A percentile compares a stretch with the other conserved stretches of the same genome.
These are phyloP conservation scores for Gardenia jasminoides DNA, from an alignment of 257 asterid genomes.

Conservation along the genomic window DNA sequence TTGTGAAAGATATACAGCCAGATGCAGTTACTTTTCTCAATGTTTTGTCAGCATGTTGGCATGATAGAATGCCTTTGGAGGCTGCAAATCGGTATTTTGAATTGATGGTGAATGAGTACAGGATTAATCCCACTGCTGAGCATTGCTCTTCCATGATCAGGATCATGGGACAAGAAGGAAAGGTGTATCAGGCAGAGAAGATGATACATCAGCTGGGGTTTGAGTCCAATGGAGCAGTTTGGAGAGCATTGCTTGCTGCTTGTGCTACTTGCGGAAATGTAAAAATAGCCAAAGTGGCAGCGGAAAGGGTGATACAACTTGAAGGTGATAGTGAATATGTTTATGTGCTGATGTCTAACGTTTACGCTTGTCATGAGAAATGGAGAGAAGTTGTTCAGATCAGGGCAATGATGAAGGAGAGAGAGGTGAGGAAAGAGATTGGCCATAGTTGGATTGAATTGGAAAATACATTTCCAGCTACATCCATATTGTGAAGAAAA, in stretches of 20 bases:
- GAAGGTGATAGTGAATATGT: slow-evolving; percentile 53
- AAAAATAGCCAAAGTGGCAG: slow-evolving; percentile 51
- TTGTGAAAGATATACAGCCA: slow-evolving; percentile 36
- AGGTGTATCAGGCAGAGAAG: slow-evolving; percentile 42
- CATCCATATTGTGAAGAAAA: neutral
- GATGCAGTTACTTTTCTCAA: slow-evolving; percentile 71
- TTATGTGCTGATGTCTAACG: slow-evolving; percentile 56
- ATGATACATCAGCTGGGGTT: slow-evolving; percentile 52
- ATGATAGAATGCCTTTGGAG: slow-evolving; percentile 33
- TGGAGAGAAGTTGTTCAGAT: slow-evolving; percentile 52
- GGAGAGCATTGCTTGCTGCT: slow-evolving; percentile 67
- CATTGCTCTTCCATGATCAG: slow-evolving; percentile 66
- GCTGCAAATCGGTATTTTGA: slow-evolving; percentile 42
- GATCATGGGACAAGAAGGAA: slow-evolving; percentile 69
- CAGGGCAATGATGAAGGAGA: slow-evolving; percentile 62
- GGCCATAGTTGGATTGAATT: slow-evolving; percentile 66
- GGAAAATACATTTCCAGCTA: slow-evolving; percentile 10
- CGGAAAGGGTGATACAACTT: slow-evolving; percentile 49
- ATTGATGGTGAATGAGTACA: slow-evolving; percentile 37
- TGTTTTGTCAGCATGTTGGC: slow-evolving; percentile 70
- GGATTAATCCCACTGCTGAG: slow-evolving; percentile 57
- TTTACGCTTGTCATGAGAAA: slow-evolving; percentile 44
- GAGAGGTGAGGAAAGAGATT: slow-evolving; percentile 44
- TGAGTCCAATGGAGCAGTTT: slow-evolving; percentile 45
- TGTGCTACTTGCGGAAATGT: slow-evolving; percentile 46